These are phyloP conservation scores for Trichoderma sp. DNA, from an alignment of 2,329 filamentous ascomycete genomes.

Conservation along the genomic window DNA sequence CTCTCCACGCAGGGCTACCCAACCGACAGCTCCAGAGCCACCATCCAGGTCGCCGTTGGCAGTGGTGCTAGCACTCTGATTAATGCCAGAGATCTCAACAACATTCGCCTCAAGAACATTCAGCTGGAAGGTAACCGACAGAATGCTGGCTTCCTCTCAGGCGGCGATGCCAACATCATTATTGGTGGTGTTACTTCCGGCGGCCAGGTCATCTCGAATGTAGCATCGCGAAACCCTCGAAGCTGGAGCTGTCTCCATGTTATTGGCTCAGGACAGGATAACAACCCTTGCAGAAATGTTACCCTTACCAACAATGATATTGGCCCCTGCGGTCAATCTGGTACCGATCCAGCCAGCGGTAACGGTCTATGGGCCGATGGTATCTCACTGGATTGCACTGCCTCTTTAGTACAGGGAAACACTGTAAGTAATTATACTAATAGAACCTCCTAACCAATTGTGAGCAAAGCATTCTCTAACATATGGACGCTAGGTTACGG, in stretches of 20 bases:
- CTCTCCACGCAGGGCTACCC: conserved; percentile 37
- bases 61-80: conserved; percentile 34
- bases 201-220: conserved; percentile 33
- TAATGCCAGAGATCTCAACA: conserved; percentile 31
- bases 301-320: conserved; percentile 35
- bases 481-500: conserved; percentile 30
- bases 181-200: conserved; percentile 34
- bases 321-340: conserved; percentile 36
- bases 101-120: conserved; percentile 35
- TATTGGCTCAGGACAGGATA: conserved; percentile 34
- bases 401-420: conserved; percentile 33
- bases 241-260: conserved; percentile 37
- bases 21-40: conserved; percentile 33
- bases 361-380: conserved; percentile 35
- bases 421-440: conserved; percentile 28
- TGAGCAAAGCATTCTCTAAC: neutral
- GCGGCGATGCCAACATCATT: conserved; percentile 38
- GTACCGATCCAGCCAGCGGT: conserved; percentile 30
- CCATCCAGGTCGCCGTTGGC: conserved; percentile 33
- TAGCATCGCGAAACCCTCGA: conserved; percentile 33
- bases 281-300: conserved; percentile 33
- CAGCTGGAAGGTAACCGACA: conserved; percentile 36
- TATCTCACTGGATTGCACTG: conserved; percentile 35
- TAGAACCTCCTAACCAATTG: neutral
- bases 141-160: conserved; percentile 33